A percentile compares a stretch with the other conserved stretches of the same genome.
Evolutionary conservation across 2,329 filamentous ascomycete genomes (phyloP).

Genomic region (Colletotrichum eremochloae): DNA sequence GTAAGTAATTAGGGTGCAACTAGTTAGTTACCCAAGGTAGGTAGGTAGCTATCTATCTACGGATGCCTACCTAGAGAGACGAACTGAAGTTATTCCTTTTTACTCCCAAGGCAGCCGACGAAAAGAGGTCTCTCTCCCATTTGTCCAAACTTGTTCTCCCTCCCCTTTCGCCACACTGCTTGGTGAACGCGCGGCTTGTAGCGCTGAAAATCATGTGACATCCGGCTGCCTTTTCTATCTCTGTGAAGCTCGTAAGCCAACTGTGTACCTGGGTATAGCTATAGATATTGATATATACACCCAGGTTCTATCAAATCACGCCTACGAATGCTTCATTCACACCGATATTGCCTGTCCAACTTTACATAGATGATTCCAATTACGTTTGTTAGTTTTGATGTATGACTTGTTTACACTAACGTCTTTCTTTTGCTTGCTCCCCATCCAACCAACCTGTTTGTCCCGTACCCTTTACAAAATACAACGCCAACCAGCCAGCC

Average conservation of each 20-base stretch:
- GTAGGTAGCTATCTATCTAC: background rate
- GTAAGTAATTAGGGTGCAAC: too few species aligned
- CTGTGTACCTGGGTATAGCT: too few species aligned
- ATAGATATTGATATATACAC: too few species aligned
- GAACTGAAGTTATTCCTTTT: background rate
- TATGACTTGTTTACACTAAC: background rate
- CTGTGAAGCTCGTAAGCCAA: too few species aligned
- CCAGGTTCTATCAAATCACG: too few species aligned
- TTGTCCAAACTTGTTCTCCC: too few species aligned
- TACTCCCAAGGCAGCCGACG: too few species aligned
- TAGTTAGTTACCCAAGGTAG: too few species aligned
- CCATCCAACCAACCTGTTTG: constrained; percentile 16
- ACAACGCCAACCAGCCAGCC: constrained; percentile 14
- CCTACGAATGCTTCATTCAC: background rate
- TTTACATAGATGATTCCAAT: background rate
- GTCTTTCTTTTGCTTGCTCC: constrained; percentile 8
- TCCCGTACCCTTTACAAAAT: constrained; percentile 22
- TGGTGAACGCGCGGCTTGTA: constrained; percentile 14
- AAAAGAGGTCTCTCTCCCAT: too few species aligned
- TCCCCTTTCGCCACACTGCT: constrained; percentile 12
- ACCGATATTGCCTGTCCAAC: too few species aligned
- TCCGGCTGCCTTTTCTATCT: constrained; percentile 6
- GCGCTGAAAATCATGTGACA: constrained; percentile 40
- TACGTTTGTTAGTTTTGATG: background rate
- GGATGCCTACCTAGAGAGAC: background rate